Base-by-base conservation (phyloP, 2,329 filamentous ascomycete species). In the Biscogniauxia marginata region DNA sequence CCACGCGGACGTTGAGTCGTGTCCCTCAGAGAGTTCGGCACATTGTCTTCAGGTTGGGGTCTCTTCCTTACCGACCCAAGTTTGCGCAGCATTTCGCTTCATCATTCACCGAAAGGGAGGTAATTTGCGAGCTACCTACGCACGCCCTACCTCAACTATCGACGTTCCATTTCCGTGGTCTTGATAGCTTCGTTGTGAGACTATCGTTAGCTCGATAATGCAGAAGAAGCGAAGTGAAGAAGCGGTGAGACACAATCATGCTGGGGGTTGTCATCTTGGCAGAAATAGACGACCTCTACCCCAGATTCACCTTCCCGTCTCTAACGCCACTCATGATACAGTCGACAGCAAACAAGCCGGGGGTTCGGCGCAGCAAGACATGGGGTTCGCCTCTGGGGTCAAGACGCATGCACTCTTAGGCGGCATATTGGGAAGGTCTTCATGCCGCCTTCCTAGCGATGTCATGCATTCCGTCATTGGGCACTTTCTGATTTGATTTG, bases 201-300 rank as follows among this genome's bases (percentile, higher is more conserved):
- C 54, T 19, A n/a, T 47, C 46, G 22, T 48, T 22, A 25, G 43
- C 22, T 39, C 11, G 24, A 24, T 9, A 22, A 46, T 21, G 57
- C 9, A 22, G 46, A 50, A 47, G 24, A 44, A 52, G 50, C 48
- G 49, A 52, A 20, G 22, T 22, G 21, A 23, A 46, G 25, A 53
- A 48, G 55, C 48, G 30, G 61, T 63, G 57, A 48, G 47, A 61
- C 55, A 19, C 50, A 54, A 51, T 49, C 52, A 52, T 13, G 50
- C 53, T 25, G 23, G 25, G n/a, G 44, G 53, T 52, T 18, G 25
- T 43, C 54, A 54, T 48, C 52, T 60, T 57, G 53, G 58, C 55
- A 44, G 24, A 44, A 24, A 30, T 46, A 20, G 50, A 49, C 18
- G 34, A 24, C 39, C 11, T 24, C 20, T 43, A 43, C 30, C 25